Conservation (phyloP, 2,329 filamentous ascomycete species). For the Fusarium sp. region DNA sequence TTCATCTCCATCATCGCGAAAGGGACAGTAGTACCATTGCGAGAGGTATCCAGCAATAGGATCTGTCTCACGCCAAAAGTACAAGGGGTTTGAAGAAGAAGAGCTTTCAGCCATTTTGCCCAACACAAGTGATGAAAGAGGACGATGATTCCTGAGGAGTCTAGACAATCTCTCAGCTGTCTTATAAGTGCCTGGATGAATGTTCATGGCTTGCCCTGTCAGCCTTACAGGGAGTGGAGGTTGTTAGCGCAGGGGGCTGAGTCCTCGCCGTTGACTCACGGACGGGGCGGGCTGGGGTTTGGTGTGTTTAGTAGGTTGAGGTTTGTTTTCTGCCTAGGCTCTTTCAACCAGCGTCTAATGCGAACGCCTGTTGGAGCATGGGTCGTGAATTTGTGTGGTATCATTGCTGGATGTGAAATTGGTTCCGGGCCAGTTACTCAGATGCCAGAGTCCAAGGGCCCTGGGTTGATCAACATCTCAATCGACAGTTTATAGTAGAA, state of each 20-base stretch:
- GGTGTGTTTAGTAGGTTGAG: background rate
- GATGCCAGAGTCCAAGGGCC: background rate
- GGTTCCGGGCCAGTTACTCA: background rate
- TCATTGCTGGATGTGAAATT: background rate
- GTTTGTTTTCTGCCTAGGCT: background rate
- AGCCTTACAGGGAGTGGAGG: slow-evolving; percentile 14
- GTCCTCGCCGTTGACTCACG: slow-evolving; percentile 42
- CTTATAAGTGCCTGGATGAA: background rate
- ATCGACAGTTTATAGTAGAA: no score
- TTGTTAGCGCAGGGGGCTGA: slow-evolving; percentile 25
- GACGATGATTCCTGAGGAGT: background rate
- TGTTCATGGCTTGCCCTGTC: slow-evolving; percentile 3
- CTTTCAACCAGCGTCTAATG: background rate
- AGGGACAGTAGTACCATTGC: slow-evolving; percentile 70
- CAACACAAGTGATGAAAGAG: background rate
- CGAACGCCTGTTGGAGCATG: background rate
- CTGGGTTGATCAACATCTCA: no score
- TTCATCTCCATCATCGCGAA: slow-evolving; percentile 54
- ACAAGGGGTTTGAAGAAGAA: slow-evolving; percentile 47
- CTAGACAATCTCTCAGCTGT: background rate
- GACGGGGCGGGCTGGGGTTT: background rate
- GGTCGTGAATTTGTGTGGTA: background rate
- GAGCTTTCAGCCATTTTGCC: slow-evolving; percentile 20
- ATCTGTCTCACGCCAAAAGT: slow-evolving; percentile 63
- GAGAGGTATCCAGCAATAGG: slow-evolving; percentile 66